These are phyloP conservation scores for Paraconiothyrium sp. DNA, from an alignment of 2,329 filamentous ascomycete species.

Conservation along the genomic window DNA sequence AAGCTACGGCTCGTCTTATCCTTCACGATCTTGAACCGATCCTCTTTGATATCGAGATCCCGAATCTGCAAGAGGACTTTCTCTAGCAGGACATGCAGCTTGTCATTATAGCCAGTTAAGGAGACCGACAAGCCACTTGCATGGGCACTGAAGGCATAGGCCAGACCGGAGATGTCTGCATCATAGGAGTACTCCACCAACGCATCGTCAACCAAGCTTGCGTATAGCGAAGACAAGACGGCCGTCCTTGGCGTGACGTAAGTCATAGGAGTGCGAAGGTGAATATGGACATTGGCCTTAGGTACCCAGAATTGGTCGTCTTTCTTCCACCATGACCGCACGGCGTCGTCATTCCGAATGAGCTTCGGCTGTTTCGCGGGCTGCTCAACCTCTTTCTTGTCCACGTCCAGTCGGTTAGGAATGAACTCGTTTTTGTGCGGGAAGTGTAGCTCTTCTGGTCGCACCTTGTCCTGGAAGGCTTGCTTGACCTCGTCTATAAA, in stretches of 20 bases:
- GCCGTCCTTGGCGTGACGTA: conserved; percentile 79
- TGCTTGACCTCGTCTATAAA: conserved; percentile 76
- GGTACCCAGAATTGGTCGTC: conserved; percentile 99
- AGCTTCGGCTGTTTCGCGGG: conserved; percentile 79
- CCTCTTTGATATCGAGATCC: conserved; percentile 83
- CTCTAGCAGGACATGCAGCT: conserved; percentile 87
- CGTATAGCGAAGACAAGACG: conserved; percentile 81
- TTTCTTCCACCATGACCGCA: conserved; percentile 96
- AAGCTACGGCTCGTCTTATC: conserved; percentile 80
- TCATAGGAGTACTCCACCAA: conserved; percentile 95
- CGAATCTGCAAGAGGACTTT: conserved; percentile 87
- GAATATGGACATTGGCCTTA: conserved; percentile 86
- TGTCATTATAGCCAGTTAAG: conserved; percentile 94
- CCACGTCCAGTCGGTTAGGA: conserved; percentile 89
- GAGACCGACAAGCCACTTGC: conserved; percentile 78
- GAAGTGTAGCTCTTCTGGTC: conserved; percentile 78
- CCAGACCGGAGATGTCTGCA: conserved; percentile 88
- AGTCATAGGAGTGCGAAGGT: conserved; percentile 80
- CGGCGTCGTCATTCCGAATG: conserved; percentile 82
- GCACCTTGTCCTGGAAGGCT: conserved; percentile 68
- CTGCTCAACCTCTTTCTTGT: conserved; percentile 87
- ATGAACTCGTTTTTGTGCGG: conserved; percentile 97
- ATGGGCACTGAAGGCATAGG: conserved; percentile 80
- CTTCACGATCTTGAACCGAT: conserved; percentile 90
- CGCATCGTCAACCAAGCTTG: conserved; percentile 86